Conservation (phyloP, 129 eudicot species). For the Artemisia tridentata region DNA sequence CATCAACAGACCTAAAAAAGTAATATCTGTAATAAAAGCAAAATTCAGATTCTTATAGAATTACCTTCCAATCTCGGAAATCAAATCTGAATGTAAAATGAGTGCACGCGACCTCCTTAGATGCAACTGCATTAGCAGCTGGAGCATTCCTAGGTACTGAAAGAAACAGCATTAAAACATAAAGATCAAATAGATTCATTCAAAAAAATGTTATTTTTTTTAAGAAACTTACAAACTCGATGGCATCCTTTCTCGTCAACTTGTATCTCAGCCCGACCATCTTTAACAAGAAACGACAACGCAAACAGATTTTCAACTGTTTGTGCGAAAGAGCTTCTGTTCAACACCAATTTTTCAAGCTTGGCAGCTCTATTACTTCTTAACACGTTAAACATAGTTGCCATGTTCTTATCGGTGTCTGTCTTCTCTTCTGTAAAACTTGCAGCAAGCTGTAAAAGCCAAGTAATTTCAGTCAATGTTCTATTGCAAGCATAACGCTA, state of each 20-base stretch:
- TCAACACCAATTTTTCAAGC: slow-evolving; percentile 71
- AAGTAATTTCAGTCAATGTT: background rate
- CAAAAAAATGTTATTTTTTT: background rate
- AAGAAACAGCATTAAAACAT: slow-evolving; percentile 19
- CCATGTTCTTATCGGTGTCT: slow-evolving; percentile 93
- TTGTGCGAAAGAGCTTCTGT: slow-evolving; percentile 75
- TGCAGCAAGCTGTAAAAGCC: slow-evolving; percentile 62
- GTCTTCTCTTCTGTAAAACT: slow-evolving; percentile 56
- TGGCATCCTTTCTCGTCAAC: slow-evolving; percentile 70
- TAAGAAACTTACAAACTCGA: slow-evolving; percentile 64
- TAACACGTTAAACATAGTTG: slow-evolving; percentile 69
- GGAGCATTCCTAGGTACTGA: slow-evolving; percentile 97
- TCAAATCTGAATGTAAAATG: no score
- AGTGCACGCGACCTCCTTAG: slow-evolving; percentile 68
- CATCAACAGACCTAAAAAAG: no score
- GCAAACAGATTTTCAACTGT: slow-evolving; percentile 93
- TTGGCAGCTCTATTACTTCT: slow-evolving; percentile 58
- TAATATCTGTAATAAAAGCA: no score
- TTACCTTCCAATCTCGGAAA: no score
- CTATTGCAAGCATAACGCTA: background rate
- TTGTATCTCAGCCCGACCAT: slow-evolving; percentile 67
- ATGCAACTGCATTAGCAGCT: slow-evolving; percentile 65
- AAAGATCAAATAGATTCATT: background rate
- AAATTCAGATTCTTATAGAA: no score
- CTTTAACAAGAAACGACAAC: slow-evolving; percentile 82